phyloP scores from a whole-genome alignment of 2,329 filamentous ascomycete genomes.

The Ceratocystis diversiconidia region DNA sequence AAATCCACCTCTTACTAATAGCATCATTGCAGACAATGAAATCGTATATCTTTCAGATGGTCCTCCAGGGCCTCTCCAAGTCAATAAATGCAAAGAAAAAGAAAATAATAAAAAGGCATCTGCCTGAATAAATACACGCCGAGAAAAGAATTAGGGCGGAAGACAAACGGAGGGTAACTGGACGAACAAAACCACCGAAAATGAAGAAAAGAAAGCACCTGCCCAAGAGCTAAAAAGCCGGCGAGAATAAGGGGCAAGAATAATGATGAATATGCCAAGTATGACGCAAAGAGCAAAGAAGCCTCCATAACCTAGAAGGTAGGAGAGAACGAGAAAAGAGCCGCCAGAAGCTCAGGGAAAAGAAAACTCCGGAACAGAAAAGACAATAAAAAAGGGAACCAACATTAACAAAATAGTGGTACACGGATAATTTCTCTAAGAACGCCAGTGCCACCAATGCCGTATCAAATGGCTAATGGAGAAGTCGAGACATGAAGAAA shows the following conservation, averaged over 20 bases:
- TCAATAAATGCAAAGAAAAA: conserved; percentile 3
- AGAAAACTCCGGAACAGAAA: conserved; percentile 9
- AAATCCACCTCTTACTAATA: conserved; percentile 13
- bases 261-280: conserved; percentile 8
- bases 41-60: conserved; percentile 17
- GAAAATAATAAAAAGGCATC: neutral
- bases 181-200: neutral
- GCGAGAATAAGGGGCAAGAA: conserved; percentile 1
- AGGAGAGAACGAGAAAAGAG: conserved; percentile 2
- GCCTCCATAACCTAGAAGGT: conserved; percentile 10
- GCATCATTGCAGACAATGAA: conserved; percentile 17
- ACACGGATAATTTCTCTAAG: conserved; percentile 13
- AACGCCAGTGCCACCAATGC: conserved; percentile 13
- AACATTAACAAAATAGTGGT: conserved; percentile 17
- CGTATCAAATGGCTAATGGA: conserved; percentile 5
- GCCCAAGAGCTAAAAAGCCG: conserved; percentile 2
- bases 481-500: conserved; percentile 12
- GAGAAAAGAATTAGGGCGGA: conserved; percentile 3
- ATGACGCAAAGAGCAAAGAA: conserved; percentile 9
- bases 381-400: conserved; percentile 9
- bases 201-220: conserved; percentile 1
- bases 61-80: conserved; percentile 5
- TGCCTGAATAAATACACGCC: neutral
- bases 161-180: neutral
- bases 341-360: conserved; percentile 12